Percentiles rank a stretch among this genome's conserved stretches.
Conservation (phyloP, 345 rosid genomes). For the Passiflora organensis region DNA sequence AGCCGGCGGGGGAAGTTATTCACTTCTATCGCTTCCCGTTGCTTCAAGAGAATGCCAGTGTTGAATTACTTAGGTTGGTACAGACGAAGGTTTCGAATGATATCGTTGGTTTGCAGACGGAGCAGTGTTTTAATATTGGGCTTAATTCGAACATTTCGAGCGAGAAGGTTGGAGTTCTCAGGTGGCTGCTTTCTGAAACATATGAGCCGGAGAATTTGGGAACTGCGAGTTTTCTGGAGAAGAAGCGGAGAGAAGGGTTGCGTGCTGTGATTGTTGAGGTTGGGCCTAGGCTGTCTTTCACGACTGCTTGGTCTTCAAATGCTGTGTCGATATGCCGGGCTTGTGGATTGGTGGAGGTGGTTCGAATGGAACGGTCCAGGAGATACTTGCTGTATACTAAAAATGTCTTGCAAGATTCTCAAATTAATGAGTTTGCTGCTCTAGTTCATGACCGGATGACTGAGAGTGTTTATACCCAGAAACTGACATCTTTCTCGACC, state of each 20-base stretch:
- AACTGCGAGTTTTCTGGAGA: conserved; percentile 65
- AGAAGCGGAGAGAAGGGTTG: conserved; percentile 61
- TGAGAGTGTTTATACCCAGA: conserved; percentile 63
- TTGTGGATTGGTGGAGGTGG: conserved; percentile 72
- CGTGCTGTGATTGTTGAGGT: conserved; percentile 61
- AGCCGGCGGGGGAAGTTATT: conserved; percentile 52
- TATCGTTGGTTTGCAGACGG: conserved; percentile 68
- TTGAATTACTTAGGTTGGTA: conserved; percentile 54
- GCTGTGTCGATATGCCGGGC: conserved; percentile 80
- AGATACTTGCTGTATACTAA: conserved; percentile 68
- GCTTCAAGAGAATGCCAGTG: conserved; percentile 66
- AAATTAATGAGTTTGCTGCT: conserved; percentile 57
- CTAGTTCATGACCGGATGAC: conserved; percentile 94
- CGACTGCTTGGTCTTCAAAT: conserved; percentile 93
- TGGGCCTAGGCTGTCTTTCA: conserved; percentile 82
- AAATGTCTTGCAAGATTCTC: conserved; percentile 48
- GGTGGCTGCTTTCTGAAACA: conserved; percentile 89
- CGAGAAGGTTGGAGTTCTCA: conserved; percentile 52
- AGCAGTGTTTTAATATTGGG: conserved; percentile 83
- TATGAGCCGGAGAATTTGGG: conserved; percentile 88
- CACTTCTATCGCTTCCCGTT: conserved; percentile 74
- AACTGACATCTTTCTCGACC: conserved; percentile 59
- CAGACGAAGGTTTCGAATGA: conserved; percentile 62
- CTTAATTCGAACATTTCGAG: conserved; percentile 35
- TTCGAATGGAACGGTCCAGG: conserved; percentile 79